Base-by-base conservation (phyloP, 192 early-diverging fungal species). In the Podochytrium sp. region DNA sequence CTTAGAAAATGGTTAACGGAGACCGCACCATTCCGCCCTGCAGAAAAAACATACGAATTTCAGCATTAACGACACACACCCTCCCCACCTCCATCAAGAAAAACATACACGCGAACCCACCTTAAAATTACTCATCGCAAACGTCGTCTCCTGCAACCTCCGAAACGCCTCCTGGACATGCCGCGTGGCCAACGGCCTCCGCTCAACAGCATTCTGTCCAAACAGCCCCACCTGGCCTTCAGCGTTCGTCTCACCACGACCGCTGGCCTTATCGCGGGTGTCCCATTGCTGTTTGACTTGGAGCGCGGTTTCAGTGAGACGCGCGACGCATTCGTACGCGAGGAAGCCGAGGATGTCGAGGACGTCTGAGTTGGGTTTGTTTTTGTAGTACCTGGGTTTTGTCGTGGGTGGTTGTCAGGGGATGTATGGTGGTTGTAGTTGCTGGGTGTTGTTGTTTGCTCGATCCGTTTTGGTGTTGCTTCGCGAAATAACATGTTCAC, bases 311-410 rank as follows among this genome's bases (percentile, higher is more conserved):
- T 96, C 95, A 23, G 97, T 99, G 29, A 99, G 78, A 20, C 86
- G 91, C 12, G 91, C 89, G 4, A 99, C 96, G 89, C 96, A 94
- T 76, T 99, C 98, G 74, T 92, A 96, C 0, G 92, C 93, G 37
- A 99, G 79, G 75, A 99, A 99, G 10, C 98, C 98, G 2, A 98
- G 83, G 63, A 96, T 96, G 75, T 99, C 98, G 75, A 98, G 93
- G 51, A 99, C 93, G 65, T 99, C 96, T 72, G 90, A 91, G 71
- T 91, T 93, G 6, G 96, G 91, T 76, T 94, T 93, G 77, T 91
- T 92, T 73, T 98, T 96, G 50, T 94, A 91, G 63, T 91, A 93
- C 41, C 83, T 87, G 74, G n/a, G 49, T n/a, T 37, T 12, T 10
- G 25, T 14, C 65, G n/a, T n/a, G n/a, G n/a, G 75, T 97, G 93